Evolutionary conservation across 1,284 basidiomycete genomes (phyloP).

Genomic region (Irpex lacteus): DNA sequence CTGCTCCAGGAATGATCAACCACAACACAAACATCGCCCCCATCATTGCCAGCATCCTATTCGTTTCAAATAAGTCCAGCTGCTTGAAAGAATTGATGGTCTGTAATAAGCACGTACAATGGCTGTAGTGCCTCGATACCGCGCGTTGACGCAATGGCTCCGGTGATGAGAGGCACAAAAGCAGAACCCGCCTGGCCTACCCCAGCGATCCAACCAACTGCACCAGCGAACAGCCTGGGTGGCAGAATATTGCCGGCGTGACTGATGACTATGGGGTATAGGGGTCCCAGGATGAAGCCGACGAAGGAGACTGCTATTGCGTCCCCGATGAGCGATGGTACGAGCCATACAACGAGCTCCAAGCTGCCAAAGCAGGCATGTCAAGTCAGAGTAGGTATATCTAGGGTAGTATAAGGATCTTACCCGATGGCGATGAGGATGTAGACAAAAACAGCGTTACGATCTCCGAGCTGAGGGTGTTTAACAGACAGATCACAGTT

Average conservation of each 20-base stretch:
- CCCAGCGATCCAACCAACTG: constrained; percentile 54
- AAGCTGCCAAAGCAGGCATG: constrained; percentile 29
- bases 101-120: constrained; percentile 35
- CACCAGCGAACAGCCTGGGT: constrained; percentile 46
- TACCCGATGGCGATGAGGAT: constrained; percentile 33
- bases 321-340: constrained; percentile 48
- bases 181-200: constrained; percentile 53
- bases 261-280: constrained; percentile 55
- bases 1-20: not conserved
- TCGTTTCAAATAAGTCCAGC: too few relatives aligned
- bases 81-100: too few relatives aligned
- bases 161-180: constrained; percentile 54
- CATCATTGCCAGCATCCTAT: constrained; percentile 15
- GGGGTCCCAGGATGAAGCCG: constrained; percentile 48
- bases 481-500: not conserved
- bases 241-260: constrained; percentile 46
- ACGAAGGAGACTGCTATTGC: constrained; percentile 55
- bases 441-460: constrained; percentile 39
- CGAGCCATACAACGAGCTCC: constrained; percentile 58
- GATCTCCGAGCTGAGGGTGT: constrained; percentile 32
- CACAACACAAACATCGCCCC: constrained; percentile 4
- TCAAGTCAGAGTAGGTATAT: not conserved
- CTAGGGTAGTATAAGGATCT: constrained; percentile 7
- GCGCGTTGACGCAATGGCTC: constrained; percentile 46
- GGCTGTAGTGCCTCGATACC: constrained; percentile 55